Evolutionary conservation across 768 basidiomycete species (phyloP).

Genomic region (Guyanaporus albipodus): DNA sequence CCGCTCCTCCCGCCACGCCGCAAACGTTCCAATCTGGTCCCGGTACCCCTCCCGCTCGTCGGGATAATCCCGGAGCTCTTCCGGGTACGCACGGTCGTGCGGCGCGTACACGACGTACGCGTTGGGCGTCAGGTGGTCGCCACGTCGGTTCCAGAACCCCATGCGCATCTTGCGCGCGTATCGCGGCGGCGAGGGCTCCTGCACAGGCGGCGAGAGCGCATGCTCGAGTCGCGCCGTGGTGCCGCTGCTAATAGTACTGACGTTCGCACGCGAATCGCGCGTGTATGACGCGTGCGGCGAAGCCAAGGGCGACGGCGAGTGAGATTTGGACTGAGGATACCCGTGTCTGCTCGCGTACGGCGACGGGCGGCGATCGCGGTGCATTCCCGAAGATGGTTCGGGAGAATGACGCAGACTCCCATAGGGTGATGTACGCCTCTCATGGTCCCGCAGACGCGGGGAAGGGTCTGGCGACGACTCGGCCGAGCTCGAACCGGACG

Average conservation of each 20-base stretch:
- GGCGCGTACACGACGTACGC: slow-evolving; percentile 69
- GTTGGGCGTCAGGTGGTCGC: slow-evolving; percentile 58
- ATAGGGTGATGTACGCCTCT: slow-evolving; percentile 24
- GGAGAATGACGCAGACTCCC: slow-evolving; percentile 13
- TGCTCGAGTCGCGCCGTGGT: slow-evolving; percentile 21
- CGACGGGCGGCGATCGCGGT: slow-evolving; percentile 25
- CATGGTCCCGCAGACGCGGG: slow-evolving; percentile 23
- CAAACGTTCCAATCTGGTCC: slow-evolving; percentile 47
- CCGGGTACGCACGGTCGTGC: slow-evolving; percentile 47
- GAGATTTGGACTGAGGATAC: not conserved
- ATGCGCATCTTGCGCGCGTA: slow-evolving; percentile 39
- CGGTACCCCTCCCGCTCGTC: slow-evolving; percentile 49
- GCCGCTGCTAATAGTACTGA: not conserved
- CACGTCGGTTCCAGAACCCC: slow-evolving; percentile 74
- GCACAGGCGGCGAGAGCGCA: slow-evolving; percentile 14
- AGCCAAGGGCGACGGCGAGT: slow-evolving; percentile 13
- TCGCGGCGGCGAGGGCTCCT: slow-evolving; percentile 29
- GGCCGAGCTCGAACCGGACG: slow-evolving; percentile 7
- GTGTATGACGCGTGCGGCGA: slow-evolving; percentile 11
- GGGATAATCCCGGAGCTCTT: slow-evolving; percentile 60
- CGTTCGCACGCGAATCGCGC: slow-evolving; percentile 9
- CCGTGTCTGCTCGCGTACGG: slow-evolving; percentile 17
- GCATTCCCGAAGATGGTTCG: slow-evolving; percentile 25
- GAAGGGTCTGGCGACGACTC: slow-evolving; percentile 29
- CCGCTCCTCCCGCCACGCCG: slow-evolving; percentile 39